phyloP scores from a whole-genome alignment of 306 rosid species.

The Quercus rubra region DNA sequence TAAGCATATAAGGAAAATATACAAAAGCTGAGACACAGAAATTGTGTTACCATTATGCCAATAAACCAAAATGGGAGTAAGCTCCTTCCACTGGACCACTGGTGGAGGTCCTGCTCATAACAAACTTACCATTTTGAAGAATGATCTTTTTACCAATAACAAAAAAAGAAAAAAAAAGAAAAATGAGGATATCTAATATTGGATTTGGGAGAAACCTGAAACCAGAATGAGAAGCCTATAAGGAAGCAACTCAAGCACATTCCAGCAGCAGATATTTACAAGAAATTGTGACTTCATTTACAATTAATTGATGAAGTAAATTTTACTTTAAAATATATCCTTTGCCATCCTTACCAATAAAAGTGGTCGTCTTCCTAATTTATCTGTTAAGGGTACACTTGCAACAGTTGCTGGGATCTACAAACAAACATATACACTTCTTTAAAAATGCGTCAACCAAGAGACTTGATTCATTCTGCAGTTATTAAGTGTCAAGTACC shows the following conservation, averaged over 20 bases:
- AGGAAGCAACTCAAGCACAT: constrained; percentile 69
- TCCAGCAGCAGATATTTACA: constrained; percentile 60
- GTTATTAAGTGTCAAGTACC: constrained; percentile 40
- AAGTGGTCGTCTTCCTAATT: constrained; percentile 67
- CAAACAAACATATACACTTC: background rate
- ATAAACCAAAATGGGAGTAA: constrained; percentile 57
- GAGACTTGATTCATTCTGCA: constrained; percentile 11
- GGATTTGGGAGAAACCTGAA: constrained; percentile 45
- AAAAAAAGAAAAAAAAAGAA: background rate
- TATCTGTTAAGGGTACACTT: constrained; percentile 56
- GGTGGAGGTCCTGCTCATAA: constrained; percentile 50
- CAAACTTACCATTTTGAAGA: background rate
- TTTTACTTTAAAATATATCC: background rate
- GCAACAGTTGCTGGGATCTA: constrained; percentile 63
- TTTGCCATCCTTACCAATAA: constrained; percentile 43
- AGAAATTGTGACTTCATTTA: background rate
- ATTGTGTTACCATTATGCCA: constrained; percentile 68
- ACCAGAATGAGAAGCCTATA: constrained; percentile 52
- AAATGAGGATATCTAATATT: background rate
- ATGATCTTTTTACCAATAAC: background rate
- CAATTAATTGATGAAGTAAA: background rate
- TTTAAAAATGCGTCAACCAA: constrained; percentile 1
- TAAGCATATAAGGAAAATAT: background rate
- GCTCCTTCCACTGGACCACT: constrained; percentile 43
- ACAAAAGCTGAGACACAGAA: background rate